These are phyloP conservation scores for Saccharomyces hybrid DNA, from an alignment of 1,139 yeast species.

Conservation along the genomic window DNA sequence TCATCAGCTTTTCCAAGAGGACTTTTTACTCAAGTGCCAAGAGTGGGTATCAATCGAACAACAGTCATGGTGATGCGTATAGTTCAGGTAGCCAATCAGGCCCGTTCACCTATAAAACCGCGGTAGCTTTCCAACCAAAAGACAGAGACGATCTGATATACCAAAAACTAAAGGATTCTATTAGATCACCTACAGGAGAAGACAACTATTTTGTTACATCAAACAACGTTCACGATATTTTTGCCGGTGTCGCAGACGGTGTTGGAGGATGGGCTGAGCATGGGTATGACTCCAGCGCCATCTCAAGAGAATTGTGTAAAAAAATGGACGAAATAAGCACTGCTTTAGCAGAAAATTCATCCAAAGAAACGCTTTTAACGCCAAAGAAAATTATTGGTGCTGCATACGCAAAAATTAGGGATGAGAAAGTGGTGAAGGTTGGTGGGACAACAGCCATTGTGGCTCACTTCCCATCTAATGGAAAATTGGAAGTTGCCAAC, in stretches of 20 bases:
- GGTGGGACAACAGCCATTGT: conserved; percentile 96
- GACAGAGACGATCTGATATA: conserved; percentile 45
- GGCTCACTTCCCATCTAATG: conserved; percentile 58
- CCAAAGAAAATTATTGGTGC: conserved; percentile 47
- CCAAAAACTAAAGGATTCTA: conserved; percentile 30
- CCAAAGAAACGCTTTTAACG: conserved; percentile 13
- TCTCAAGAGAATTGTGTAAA: conserved; percentile 59
- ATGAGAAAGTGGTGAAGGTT: conserved; percentile 59
- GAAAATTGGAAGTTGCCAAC: conserved; percentile 58
- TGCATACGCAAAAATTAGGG: conserved; percentile 48
- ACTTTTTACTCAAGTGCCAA: conserved; percentile 9
- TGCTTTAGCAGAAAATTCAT: conserved; percentile 13
- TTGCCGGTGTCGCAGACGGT: conserved; percentile 90
- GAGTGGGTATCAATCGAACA: conserved; percentile 4
- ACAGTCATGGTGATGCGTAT: conserved; percentile 3
- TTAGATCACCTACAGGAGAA: conserved; percentile 68
- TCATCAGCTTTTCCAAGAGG: conserved; percentile 4
- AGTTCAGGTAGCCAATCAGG: conserved; percentile 3
- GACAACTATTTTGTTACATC: conserved; percentile 65
- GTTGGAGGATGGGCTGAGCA: conserved; percentile 97
- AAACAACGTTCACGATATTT: conserved; percentile 35
- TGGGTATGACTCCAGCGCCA: conserved; percentile 82
- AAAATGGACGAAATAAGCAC: conserved; percentile 30
- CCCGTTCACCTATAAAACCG: conserved; percentile 40
- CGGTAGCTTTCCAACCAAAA: conserved; percentile 70